These are phyloP conservation scores for Kwoniella shivajii DNA, from an alignment of 1,284 basidiomycete species.

Conservation along the genomic window DNA sequence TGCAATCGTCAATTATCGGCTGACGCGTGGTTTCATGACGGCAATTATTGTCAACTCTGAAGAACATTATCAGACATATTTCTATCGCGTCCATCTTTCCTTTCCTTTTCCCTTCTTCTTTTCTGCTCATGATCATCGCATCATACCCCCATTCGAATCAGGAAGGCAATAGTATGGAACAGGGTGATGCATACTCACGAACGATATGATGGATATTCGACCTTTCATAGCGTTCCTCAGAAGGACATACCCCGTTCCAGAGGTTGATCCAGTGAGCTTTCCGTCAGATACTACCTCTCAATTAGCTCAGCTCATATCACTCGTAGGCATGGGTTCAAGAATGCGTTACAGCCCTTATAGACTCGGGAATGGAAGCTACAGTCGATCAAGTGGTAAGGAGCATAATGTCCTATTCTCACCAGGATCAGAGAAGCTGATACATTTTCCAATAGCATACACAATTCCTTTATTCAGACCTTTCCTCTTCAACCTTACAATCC, in stretches of 20 bases:
- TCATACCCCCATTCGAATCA: not conserved
- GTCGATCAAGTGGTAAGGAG: slow-evolving; percentile 25
- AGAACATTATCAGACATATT: too few relatives aligned
- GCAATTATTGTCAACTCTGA: too few relatives aligned
- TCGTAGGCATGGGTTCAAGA: slow-evolving; percentile 36
- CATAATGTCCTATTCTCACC: not conserved
- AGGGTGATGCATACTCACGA: not conserved
- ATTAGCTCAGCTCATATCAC: not conserved
- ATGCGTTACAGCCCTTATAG: slow-evolving; percentile 30
- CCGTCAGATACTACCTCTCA: not conserved
- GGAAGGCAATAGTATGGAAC: not conserved
- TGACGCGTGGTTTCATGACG: too few relatives aligned
- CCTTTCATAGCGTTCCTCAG: slow-evolving; percentile 22
- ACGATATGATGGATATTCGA: slow-evolving; percentile 23
- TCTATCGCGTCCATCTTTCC: too few relatives aligned
- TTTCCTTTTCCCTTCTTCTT: not conserved
- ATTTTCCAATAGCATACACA: slow-evolving; percentile 28
- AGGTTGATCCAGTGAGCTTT: slow-evolving; percentile 37
- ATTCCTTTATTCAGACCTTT: slow-evolving; percentile 42
- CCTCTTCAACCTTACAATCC: slow-evolving; percentile 34
- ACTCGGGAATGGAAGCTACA: slow-evolving; percentile 25
- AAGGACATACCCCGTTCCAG: slow-evolving; percentile 36
- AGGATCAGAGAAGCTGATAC: not conserved
- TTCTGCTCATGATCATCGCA: too few relatives aligned
- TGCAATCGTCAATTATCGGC: too few relatives aligned